Conservation (phyloP, 768 basidiomycete species). For the Boletus patriciae region DNA sequence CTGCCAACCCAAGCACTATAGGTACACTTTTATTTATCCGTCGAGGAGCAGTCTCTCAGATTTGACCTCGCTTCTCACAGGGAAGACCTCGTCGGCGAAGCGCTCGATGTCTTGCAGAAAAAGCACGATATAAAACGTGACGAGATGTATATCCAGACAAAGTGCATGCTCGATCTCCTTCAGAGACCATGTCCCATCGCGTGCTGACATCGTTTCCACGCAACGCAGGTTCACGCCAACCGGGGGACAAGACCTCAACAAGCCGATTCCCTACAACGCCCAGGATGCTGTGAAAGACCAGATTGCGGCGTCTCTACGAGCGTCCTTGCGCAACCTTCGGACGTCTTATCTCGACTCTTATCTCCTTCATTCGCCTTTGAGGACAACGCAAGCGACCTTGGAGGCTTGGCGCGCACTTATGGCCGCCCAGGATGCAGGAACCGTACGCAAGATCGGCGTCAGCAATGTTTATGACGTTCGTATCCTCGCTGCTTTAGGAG, state of each 20-base stretch:
- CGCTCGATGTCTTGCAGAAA: slow-evolving; percentile 54
- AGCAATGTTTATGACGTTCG: slow-evolving; percentile 73
- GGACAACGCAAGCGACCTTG: slow-evolving; percentile 55
- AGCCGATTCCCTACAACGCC: slow-evolving; percentile 74
- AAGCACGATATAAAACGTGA: slow-evolving; percentile 64
- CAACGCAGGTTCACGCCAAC: slow-evolving; percentile 66
- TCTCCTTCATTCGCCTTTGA: slow-evolving; percentile 74
- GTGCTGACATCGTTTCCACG: neutral
- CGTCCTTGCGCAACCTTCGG: slow-evolving; percentile 65
- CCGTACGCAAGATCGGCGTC: slow-evolving; percentile 64
- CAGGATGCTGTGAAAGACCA: slow-evolving; percentile 53
- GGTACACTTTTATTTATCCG: slow-evolving; percentile 36
- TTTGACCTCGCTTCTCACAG: slow-evolving; percentile 35
- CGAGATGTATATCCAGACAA: slow-evolving; percentile 78
- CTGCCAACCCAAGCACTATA: slow-evolving; percentile 73
- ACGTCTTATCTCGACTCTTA: slow-evolving; percentile 78
- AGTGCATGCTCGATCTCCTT: slow-evolving; percentile 42
- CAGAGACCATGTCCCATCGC: neutral
- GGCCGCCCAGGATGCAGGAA: slow-evolving; percentile 61
- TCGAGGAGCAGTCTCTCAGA: neutral
- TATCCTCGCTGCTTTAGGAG: slow-evolving; percentile 52
- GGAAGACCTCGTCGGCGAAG: slow-evolving; percentile 80
- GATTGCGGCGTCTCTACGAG: slow-evolving; percentile 58
- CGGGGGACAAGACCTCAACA: slow-evolving; percentile 65
- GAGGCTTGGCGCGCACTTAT: slow-evolving; percentile 70